These are phyloP conservation scores for Eimeria mitis DNA, from an alignment of 169 alveolate genomes.

Conservation along the genomic window DNA sequence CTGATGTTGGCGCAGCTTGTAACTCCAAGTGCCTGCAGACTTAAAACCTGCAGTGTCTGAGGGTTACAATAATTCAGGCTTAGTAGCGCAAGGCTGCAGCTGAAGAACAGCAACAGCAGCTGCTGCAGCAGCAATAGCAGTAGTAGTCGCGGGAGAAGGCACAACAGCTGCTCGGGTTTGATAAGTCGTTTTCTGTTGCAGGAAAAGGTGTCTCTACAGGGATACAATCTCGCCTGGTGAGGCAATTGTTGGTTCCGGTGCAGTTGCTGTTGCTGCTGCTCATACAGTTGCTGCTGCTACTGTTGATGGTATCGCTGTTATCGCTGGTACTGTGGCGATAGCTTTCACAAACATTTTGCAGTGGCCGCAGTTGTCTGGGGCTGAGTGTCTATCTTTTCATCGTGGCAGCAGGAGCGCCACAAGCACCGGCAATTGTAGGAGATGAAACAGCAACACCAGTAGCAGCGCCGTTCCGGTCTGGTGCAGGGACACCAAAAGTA, in stretches of 20 bases:
- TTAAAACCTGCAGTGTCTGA: not conserved
- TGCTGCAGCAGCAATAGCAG: not conserved
- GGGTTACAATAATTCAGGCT: not conserved
- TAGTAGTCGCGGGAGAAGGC: not conserved
- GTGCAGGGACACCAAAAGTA: not conserved
- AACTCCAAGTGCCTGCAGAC: not conserved
- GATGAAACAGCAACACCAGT: not conserved
- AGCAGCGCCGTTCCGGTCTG: not conserved
- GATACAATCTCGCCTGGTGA: constrained; percentile 92
- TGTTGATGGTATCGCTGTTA: no score
- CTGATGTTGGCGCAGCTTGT: constrained; percentile 2
- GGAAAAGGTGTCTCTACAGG: constrained; percentile 91
- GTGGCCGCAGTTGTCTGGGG: not conserved
- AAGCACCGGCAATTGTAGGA: not conserved
- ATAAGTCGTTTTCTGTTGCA: not conserved
- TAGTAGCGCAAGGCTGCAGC: not conserved
- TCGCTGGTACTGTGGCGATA: not conserved
- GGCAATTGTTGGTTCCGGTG: not conserved
- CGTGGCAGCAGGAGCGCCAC: not conserved
- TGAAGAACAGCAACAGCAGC: not conserved
- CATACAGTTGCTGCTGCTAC: not conserved
- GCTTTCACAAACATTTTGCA: not conserved
- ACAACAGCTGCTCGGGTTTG: not conserved
- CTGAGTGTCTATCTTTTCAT: not conserved
- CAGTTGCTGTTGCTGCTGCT: constrained; percentile 23